These are phyloP conservation scores for Cercospora janseana DNA, from an alignment of 2,329 filamentous ascomycete genomes.

Conservation along the genomic window DNA sequence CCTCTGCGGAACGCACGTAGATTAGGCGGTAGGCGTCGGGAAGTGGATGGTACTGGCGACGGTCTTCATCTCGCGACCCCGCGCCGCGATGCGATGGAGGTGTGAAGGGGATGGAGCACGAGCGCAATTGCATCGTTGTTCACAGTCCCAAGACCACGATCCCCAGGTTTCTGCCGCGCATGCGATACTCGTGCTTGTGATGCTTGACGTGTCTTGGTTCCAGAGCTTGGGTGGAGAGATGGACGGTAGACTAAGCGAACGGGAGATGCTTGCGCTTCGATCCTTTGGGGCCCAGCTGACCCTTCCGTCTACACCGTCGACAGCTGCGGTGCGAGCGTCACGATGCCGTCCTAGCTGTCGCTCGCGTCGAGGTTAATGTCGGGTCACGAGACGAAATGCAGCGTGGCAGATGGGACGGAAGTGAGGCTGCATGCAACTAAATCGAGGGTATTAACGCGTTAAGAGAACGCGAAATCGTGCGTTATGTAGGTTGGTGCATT, in stretches of 20 bases:
- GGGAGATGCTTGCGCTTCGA: too few species aligned
- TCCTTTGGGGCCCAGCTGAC: too few species aligned
- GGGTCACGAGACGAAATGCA: too few species aligned
- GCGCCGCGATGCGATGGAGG: not conserved
- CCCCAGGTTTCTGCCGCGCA: not conserved
- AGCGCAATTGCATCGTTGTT: not conserved
- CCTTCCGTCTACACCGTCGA: not conserved
- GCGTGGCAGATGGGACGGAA: too few species aligned
- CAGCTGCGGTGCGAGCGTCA: too few species aligned
- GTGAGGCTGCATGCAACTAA: too few species aligned
- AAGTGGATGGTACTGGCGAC: not conserved
- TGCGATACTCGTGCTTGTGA: not conserved
- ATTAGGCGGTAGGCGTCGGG: not conserved
- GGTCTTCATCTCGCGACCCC: slow-evolving; percentile 4
- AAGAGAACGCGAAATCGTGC: too few species aligned
- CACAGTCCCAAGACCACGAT: not conserved
- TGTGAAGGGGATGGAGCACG: not conserved
- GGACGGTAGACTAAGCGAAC: not conserved
- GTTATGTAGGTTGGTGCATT: too few species aligned
- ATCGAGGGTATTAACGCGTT: too few species aligned
- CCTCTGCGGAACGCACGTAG: not conserved
- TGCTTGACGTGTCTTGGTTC: slow-evolving; percentile 4
- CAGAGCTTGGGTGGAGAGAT: slow-evolving; percentile 6
- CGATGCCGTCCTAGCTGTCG: too few species aligned
- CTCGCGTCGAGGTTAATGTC: too few species aligned